These are phyloP conservation scores for Echria macrotheca DNA, from an alignment of 495 filamentous ascomycete species.

Conservation along the genomic window DNA sequence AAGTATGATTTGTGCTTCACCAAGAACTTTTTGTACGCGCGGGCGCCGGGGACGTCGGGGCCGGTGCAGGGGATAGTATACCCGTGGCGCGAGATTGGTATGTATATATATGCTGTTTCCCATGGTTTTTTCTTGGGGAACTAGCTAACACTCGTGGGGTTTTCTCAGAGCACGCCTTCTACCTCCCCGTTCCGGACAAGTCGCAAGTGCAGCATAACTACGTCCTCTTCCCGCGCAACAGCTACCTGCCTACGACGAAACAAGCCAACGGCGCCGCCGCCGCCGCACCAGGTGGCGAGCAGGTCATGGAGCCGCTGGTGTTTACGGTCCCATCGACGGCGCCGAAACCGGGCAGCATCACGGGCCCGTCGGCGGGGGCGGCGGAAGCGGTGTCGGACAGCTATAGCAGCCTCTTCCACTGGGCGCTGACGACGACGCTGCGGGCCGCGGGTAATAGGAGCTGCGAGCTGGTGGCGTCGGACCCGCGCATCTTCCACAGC, in stretches of 20 bases:
- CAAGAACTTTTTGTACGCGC: slow-evolving; percentile 59
- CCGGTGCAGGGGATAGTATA: slow-evolving; percentile 64
- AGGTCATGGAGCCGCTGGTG: slow-evolving; percentile 63
- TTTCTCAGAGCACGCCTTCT: slow-evolving; percentile 62
- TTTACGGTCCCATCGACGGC: slow-evolving; percentile 75
- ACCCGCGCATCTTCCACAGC: slow-evolving; percentile 71
- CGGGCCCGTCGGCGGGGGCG: slow-evolving; percentile 35
- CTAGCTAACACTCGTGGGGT: no score
- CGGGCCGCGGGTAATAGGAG: slow-evolving; percentile 48
- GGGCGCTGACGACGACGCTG: slow-evolving; percentile 57
- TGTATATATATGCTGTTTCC: no score
- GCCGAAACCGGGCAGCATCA: slow-evolving; percentile 57
- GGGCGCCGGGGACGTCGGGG: slow-evolving; percentile 56
- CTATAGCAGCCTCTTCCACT: slow-evolving; percentile 58
- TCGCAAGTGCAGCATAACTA: slow-evolving; percentile 84
- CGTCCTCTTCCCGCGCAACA: slow-evolving; percentile 73
- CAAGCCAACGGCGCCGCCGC: no score
- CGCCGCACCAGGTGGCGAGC: slow-evolving; percentile 25
- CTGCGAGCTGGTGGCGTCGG: slow-evolving; percentile 58
- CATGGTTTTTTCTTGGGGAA: no score
- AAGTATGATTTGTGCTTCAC: slow-evolving; percentile 80
- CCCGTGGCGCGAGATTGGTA: slow-evolving; percentile 69
- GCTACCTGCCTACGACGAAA: slow-evolving; percentile 35
- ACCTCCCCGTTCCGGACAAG: slow-evolving; percentile 89
- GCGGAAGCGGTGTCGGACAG: slow-evolving; percentile 52